Evolutionary conservation across 179 eudicot genomes (phyloP).

Genomic region (Drosera spatulata): DNA sequence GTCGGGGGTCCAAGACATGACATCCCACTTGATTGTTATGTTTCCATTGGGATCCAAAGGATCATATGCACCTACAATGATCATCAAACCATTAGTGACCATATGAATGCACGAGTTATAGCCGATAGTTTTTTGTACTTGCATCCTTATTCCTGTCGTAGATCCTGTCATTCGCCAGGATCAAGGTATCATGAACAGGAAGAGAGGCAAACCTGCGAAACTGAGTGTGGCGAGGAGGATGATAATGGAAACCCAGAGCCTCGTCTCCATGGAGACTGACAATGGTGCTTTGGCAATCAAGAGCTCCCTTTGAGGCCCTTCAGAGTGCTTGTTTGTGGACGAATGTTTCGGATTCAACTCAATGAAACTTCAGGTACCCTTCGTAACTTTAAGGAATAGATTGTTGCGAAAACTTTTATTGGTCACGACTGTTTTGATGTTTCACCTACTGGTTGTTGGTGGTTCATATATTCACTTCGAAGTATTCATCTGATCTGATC

Average conservation of each 20-base stretch:
- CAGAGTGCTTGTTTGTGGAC: background rate
- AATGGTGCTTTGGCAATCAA: background rate
- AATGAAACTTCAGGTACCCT: background rate
- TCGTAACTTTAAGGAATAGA: too few relatives aligned
- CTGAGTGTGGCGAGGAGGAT: conserved; percentile 13
- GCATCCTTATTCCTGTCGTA: background rate
- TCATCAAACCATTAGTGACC: too few relatives aligned
- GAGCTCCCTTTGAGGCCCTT: background rate
- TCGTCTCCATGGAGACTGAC: conserved; percentile 11
- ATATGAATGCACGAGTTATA: background rate
- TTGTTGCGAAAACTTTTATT: background rate
- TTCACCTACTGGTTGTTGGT: conserved; percentile 22
- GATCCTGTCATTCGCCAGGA: background rate
- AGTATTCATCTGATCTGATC: background rate
- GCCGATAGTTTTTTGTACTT: background rate
- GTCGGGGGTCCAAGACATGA: conserved; percentile 77
- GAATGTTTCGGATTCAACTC: background rate
- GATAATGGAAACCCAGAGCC: conserved; percentile 6
- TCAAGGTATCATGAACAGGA: background rate
- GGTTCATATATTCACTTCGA: background rate
- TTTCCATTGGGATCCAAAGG: conserved; percentile 83
- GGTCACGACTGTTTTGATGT: background rate
- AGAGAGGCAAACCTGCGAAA: conserved; percentile 13
- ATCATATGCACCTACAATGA: conserved; percentile 59
- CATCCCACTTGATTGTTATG: conserved; percentile 73